Evolutionary conservation across 345 rosid genomes (phyloP).

Genomic region (Streptanthus diversifolius): DNA sequence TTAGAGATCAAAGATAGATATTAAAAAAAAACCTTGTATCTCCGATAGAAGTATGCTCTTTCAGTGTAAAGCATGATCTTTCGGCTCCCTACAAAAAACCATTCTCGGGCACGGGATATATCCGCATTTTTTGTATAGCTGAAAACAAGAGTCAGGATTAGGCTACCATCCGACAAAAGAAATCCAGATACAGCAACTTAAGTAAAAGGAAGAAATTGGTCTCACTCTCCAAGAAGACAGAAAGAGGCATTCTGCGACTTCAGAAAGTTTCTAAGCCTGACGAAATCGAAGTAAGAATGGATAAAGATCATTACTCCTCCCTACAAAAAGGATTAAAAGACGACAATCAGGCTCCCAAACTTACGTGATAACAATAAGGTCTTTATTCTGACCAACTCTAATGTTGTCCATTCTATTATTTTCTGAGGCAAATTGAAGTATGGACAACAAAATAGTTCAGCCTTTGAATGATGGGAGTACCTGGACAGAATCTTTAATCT

Average conservation of each 20-base stretch:
- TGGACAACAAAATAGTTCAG: slow-evolving; percentile 5
- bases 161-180: slow-evolving; percentile 1
- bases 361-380: neutral
- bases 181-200: slow-evolving; percentile 1
- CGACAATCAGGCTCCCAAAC: slow-evolving; percentile 7
- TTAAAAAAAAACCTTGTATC: slow-evolving; percentile 63
- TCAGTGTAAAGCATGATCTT: slow-evolving; percentile 91
- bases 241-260: slow-evolving; percentile 87
- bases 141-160: slow-evolving; percentile 1
- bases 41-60: slow-evolving; percentile 75
- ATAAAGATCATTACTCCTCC: slow-evolving; percentile 84
- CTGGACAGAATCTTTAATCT: slow-evolving; percentile 83
- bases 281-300: slow-evolving; percentile 84
- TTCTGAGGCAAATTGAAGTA: neutral
- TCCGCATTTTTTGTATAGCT: slow-evolving; percentile 73
- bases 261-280: slow-evolving; percentile 75
- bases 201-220: neutral
- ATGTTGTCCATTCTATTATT: neutral
- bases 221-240: slow-evolving; percentile 90
- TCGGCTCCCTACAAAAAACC: slow-evolving; percentile 64
- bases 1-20: neutral
- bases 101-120: slow-evolving; percentile 69
- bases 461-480: slow-evolving; percentile 38
- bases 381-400: neutral
- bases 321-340: slow-evolving; percentile 39